phyloP scores from a whole-genome alignment of 148 eudicot species.

The Vaccinium myrtillus region DNA sequence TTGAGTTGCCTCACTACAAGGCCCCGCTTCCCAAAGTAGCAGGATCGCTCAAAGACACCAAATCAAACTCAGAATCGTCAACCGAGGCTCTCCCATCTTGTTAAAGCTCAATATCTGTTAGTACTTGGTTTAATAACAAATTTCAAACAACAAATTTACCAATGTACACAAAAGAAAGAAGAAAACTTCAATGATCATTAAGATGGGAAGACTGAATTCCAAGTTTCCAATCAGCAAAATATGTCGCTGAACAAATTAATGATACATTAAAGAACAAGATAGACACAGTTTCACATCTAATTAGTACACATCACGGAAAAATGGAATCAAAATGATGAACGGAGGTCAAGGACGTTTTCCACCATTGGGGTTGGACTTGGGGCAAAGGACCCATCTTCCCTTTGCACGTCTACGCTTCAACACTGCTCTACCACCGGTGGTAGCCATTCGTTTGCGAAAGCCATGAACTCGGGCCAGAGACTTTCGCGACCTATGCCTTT shows the following conservation, averaged over 20 bases:
- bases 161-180: background rate
- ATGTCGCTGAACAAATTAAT: background rate
- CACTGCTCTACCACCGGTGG: conserved; percentile 83
- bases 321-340: conserved; percentile 7
- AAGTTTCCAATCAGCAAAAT: background rate
- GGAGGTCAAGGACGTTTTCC: conserved; percentile 52
- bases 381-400: conserved; percentile 80
- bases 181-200: background rate
- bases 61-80: background rate
- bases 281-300: background rate
- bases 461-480: conserved; percentile 85
- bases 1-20: no score
- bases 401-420: conserved; percentile 81
- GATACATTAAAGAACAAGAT: background rate
- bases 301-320: conserved; percentile 6
- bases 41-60: background rate
- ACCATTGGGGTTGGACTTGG: conserved; percentile 66
- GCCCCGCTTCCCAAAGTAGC: no score
- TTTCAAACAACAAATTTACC: background rate
- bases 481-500: conserved; percentile 75
- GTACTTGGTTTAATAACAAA: conserved; percentile 10
- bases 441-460: conserved; percentile 73
- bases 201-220: background rate
- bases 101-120: background rate
- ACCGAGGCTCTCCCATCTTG: background rate